These are phyloP conservation scores for Penicillium griseofulvum DNA, from an alignment of 2,329 filamentous ascomycete species.

Conservation along the genomic window DNA sequence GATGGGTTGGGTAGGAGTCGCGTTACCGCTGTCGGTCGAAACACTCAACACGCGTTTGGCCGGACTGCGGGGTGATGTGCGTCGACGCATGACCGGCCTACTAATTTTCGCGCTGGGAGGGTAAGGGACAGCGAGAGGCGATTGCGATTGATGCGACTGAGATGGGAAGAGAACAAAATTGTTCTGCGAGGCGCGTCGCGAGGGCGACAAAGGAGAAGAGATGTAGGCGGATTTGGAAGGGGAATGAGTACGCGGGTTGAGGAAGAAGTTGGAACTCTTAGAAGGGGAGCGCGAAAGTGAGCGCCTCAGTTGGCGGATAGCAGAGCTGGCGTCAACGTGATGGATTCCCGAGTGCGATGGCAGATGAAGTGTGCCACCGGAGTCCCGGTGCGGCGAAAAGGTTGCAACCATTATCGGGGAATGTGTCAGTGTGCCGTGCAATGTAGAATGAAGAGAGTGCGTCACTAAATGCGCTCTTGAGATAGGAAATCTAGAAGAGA, in stretches of 20 bases:
- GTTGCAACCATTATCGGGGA: slow-evolving; percentile 45
- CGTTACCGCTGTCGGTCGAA: slow-evolving; percentile 69
- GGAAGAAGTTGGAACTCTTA: slow-evolving; percentile 69
- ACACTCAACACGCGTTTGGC: slow-evolving; percentile 72
- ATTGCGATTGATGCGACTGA: slow-evolving; percentile 46
- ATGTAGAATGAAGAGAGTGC: slow-evolving; percentile 17
- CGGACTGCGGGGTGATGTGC: slow-evolving; percentile 76
- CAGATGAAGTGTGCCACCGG: slow-evolving; percentile 76
- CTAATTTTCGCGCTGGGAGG: slow-evolving; percentile 64
- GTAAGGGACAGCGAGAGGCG: slow-evolving; percentile 60
- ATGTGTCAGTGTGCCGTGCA: slow-evolving; percentile 20
- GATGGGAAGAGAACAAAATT: slow-evolving; percentile 52
- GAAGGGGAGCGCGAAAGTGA: slow-evolving; percentile 93
- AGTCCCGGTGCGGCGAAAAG: slow-evolving; percentile 50
- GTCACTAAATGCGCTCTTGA: background rate
- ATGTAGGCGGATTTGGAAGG: slow-evolving; percentile 51
- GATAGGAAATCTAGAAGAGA: background rate
- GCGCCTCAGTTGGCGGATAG: slow-evolving; percentile 77
- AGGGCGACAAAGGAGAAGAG: slow-evolving; percentile 59
- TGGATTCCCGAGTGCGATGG: slow-evolving; percentile 81
- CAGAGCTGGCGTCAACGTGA: slow-evolving; percentile 77
- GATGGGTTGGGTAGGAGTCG: slow-evolving; percentile 51
- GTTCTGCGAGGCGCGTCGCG: slow-evolving; percentile 52
- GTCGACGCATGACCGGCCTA: slow-evolving; percentile 48
- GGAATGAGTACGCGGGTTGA: slow-evolving; percentile 49